Percentiles rank a stretch among this genome's conserved stretches.
Evolutionary conservation across 257 asterid genomes (phyloP).

Genomic region (Handroanthus guayacan): DNA sequence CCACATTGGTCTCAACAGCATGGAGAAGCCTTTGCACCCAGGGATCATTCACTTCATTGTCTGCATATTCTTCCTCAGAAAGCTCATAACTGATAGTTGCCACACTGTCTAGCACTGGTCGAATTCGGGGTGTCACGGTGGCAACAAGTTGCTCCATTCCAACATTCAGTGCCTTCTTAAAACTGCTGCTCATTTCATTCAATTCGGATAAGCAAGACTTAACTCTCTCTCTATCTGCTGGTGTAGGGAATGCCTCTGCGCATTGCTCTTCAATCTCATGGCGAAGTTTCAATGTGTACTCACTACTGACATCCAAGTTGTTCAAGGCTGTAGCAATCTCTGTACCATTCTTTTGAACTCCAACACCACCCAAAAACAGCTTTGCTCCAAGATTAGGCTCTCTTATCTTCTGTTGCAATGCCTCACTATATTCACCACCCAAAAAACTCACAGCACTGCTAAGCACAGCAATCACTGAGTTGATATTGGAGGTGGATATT

Average conservation of each 20-base stretch:
- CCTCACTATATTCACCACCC: conserved; percentile 88
- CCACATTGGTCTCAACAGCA: conserved; percentile 80
- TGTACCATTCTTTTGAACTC: conserved; percentile 85
- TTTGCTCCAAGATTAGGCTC: conserved; percentile 91
- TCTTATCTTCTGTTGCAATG: conserved; percentile 87
- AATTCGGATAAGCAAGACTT: conserved; percentile 91
- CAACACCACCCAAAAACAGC: conserved; percentile 89
- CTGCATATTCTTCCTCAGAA: conserved; percentile 94
- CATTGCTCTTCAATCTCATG: conserved; percentile 98
- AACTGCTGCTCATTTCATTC: conserved; percentile 81
- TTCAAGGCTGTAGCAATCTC: conserved; percentile 91
- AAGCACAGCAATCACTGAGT: conserved; percentile 86
- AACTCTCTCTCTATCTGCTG: conserved; percentile 83
- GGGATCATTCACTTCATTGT: conserved; percentile 94
- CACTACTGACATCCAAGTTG: conserved; percentile 94
- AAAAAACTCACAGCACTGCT: conserved; percentile 86
- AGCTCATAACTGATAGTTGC: conserved; percentile 91
- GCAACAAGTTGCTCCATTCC: conserved; percentile 90
- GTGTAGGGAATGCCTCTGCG: conserved; percentile 80
- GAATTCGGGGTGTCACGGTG: conserved; percentile 78
- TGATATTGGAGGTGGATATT: conserved; percentile 80
- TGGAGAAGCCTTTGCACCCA: conserved; percentile 99
- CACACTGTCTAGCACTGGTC: conserved; percentile 85
- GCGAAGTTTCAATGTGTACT: conserved; percentile 80
- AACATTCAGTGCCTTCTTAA: conserved; percentile 69